Conservation (phyloP, 2,329 filamentous ascomycete species). For the Cordyceps javanica region DNA sequence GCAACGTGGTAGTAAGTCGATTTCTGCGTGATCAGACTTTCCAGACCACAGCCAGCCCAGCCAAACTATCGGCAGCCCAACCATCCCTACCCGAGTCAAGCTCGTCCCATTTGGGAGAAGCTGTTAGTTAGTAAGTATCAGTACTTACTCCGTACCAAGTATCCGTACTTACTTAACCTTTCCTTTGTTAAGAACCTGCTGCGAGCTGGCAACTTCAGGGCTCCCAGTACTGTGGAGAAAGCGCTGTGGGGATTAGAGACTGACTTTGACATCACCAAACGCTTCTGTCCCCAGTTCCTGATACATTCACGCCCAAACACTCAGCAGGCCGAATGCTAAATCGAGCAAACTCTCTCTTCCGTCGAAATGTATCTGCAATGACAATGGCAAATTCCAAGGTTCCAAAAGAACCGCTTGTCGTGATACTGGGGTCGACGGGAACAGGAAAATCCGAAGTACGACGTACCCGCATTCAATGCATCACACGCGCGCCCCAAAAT, state of each 20-base stretch:
- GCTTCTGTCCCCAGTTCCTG: neutral
- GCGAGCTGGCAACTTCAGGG: neutral
- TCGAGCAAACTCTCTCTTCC: constrained; percentile 12
- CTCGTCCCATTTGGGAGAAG: neutral
- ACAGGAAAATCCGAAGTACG: constrained; percentile 86
- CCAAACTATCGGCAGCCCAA: too few relatives aligned
- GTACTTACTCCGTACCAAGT: too few relatives aligned
- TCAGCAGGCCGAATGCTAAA: constrained; percentile 4
- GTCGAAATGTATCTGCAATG: constrained; percentile 36
- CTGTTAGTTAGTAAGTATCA: too few relatives aligned
- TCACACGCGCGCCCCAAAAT: neutral
- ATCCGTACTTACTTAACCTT: too few relatives aligned
- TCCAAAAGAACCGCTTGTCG: constrained; percentile 59
- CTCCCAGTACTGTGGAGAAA: constrained; percentile 3
- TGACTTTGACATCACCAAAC: neutral
- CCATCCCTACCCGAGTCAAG: neutral
- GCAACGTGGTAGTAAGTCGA: too few relatives aligned
- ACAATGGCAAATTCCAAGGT: constrained; percentile 23
- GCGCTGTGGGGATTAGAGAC: neutral
- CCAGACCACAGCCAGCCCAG: too few relatives aligned
- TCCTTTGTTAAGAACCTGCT: neutral
- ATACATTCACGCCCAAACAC: neutral
- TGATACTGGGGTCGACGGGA: constrained; percentile 82
- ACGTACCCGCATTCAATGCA: constrained; percentile 15
- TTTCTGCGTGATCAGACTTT: too few relatives aligned